Evolutionary conservation across 2,329 filamentous ascomycete species (phyloP), one percentile per base, ranked within the genome.

Genomic region (Exophiala calicioides): DNA sequence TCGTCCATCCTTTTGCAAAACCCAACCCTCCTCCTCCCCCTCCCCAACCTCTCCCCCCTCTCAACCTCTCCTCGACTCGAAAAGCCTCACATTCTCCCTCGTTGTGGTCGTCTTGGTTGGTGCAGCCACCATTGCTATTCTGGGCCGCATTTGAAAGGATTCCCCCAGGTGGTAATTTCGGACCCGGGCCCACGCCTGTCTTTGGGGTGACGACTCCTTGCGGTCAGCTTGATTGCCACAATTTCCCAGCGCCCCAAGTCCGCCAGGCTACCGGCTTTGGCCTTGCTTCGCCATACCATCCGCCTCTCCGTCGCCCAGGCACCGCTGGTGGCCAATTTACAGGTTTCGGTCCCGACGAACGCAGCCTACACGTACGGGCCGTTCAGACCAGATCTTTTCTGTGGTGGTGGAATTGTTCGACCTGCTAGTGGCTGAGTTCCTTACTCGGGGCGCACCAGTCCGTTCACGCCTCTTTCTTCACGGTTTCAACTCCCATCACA

Each of bases 211-310:
- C 47, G 49, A 55, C 52, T 55, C 49, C 52, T 52, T 55, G 43
- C 52, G 47, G 50, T 48, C 55, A 52, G 50, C 49, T 50, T 58
- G 54, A 58, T 58, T 58, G 49, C 56, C 53, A 56, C 53, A 56
- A 58, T 56, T 58, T 58, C 53, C 56, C 46, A 47, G 45, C 41
- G 44, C 44, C 54, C 50, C 50, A 55, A 32, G 39, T 50, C 50
- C 52, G 48, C 52, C 52, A 55, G 52, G 52, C 48, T 55, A 55
- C 52, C 44, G 44, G 49, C 36, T 47, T 52, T 47, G 47, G 43
- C n/a, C 39, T 30, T 50, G 39, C 51, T 54, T 48, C 47, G 51
- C 51, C 44, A 46, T 49, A 49, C 36, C 47, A 36, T 43, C 44
- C 38, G 33, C 45, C 44, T 44, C 29, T 29, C 24, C 41, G 48